Evolutionary conservation across 495 filamentous ascomycete species (phyloP).

Genomic region (Amniculicola lignicola): DNA sequence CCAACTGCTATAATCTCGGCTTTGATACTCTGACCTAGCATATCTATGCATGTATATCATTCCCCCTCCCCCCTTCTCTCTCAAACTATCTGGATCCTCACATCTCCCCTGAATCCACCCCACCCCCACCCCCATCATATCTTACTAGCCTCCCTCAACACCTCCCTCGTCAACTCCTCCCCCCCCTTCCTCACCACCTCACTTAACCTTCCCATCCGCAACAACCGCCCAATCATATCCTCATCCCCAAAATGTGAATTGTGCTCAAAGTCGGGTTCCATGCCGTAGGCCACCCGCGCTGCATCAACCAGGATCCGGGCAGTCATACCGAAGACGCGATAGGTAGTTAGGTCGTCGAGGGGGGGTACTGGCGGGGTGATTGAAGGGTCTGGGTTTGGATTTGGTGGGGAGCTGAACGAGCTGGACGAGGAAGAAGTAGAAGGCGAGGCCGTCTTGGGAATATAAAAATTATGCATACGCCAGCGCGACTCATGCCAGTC

Average conservation of each 20-base stretch:
- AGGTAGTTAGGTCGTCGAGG: conserved; percentile 49
- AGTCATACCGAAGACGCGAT: conserved; percentile 90
- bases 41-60: too few species aligned
- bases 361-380: conserved; percentile 23
- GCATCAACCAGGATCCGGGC: conserved; percentile 83
- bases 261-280: conserved; percentile 80
- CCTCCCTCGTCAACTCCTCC: conserved; percentile 56
- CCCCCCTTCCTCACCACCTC: conserved; percentile 53
- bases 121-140: conserved; percentile 33
- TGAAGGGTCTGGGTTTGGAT: background rate
- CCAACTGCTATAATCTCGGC: too few species aligned
- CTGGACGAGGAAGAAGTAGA: conserved; percentile 6
- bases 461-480: conserved; percentile 87
- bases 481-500: conserved; percentile 60
- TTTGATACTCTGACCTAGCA: too few species aligned
- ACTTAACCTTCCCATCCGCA: conserved; percentile 58
- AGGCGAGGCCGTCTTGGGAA: conserved; percentile 64
- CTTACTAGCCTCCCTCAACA: conserved; percentile 50
- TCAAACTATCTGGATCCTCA: too few species aligned
- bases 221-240: conserved; percentile 61
- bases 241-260: conserved; percentile 81
- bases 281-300: conserved; percentile 74
- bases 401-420: background rate
- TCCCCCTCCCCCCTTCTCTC: too few species aligned
- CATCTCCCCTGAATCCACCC: too few species aligned